Base-by-base conservation (phyloP, 257 asterid species). In the Capsicum chinense region DNA sequence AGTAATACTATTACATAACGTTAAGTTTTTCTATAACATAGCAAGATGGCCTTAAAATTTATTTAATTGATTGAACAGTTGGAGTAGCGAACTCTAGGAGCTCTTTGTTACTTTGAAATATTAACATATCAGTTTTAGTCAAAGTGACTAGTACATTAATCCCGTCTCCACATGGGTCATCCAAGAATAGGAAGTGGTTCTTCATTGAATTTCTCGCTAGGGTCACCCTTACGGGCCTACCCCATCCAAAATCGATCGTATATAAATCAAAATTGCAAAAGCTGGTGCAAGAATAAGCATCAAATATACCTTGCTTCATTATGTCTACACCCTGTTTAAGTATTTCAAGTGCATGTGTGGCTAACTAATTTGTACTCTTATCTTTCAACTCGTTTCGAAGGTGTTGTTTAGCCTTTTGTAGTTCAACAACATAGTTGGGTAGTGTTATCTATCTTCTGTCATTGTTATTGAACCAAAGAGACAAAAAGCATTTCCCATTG, bases 1-100 rank as follows among this genome's bases (percentile, higher is more conserved):
- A 37, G 42, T 37, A 37, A 37, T 37, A 37, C 42, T 37, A 37
- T 37, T 37, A 37, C 42, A 37, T 4, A 37, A 2, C 2, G 3
- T 37, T 37, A 37, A 37, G 42, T 21, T 37, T 37, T 37, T 0
- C 42, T 37, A 37, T 37, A 50, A 12, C 3, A 1, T 50, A 50
- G 56, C 11, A 50, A 8, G 56, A 7, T 2, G 4, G 33, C 37
- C 42, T 44, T 44, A 44, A n/a, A 59, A 1, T 5, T 62, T 62
- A 62, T 62, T 62, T 11, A 2, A 0, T 3, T 62, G 68, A 0
- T 0, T 2, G 0, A 33, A 0, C 5, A 7, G 1, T n/a, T 37
- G 52, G 76, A 16, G 76, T 35, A 39, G 13, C 6, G 37, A 14
- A 67, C 7, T 62, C 7, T 19, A 62, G 37, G 3, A 19, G 68